Evolutionary conservation across 2,329 filamentous ascomycete genomes (phyloP).

Genomic region (Talaromyces sp.): DNA sequence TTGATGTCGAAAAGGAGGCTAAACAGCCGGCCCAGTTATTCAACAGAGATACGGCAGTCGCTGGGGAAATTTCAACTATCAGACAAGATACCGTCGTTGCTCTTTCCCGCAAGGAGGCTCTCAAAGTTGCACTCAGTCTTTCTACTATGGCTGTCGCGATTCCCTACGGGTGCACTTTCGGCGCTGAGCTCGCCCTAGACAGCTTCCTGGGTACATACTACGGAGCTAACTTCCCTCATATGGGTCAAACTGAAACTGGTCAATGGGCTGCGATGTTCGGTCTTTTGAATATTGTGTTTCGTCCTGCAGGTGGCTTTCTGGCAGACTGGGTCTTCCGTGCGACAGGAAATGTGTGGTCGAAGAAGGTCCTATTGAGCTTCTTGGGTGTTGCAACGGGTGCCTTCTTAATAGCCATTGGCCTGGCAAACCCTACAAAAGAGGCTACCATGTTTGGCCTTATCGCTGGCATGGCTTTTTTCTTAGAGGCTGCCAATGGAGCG

Average conservation of each 20-base stretch:
- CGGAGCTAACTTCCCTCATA: conserved; percentile 56
- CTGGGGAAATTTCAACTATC: conserved; percentile 53
- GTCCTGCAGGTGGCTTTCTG: conserved; percentile 54
- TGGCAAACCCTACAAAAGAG: conserved; percentile 63
- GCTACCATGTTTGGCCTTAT: conserved; percentile 75
- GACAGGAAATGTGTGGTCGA: conserved; percentile 60
- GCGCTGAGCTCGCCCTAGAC: conserved; percentile 63
- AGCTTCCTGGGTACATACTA: conserved; percentile 64
- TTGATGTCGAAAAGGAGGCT: conserved; percentile 39
- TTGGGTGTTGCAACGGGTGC: conserved; percentile 60
- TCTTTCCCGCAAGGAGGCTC: conserved; percentile 62
- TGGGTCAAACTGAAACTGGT: conserved; percentile 58
- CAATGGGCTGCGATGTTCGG: conserved; percentile 60
- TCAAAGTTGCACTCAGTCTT: conserved; percentile 65
- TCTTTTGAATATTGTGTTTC: conserved; percentile 53
- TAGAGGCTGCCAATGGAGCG: conserved; percentile 82
- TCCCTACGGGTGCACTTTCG: conserved; percentile 64
- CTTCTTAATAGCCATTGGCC: conserved; percentile 65
- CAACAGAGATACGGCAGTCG: conserved; percentile 47
- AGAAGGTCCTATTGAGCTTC: conserved; percentile 64
- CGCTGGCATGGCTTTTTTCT: conserved; percentile 76
- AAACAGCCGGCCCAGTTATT: conserved; percentile 26
- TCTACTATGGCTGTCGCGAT: conserved; percentile 57
- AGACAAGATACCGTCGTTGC: conserved; percentile 64
- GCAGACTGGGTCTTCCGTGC: conserved; percentile 59